Evolutionary conservation across 495 filamentous ascomycete genomes (phyloP).

Genomic region (Penicillium tannophilum): DNA sequence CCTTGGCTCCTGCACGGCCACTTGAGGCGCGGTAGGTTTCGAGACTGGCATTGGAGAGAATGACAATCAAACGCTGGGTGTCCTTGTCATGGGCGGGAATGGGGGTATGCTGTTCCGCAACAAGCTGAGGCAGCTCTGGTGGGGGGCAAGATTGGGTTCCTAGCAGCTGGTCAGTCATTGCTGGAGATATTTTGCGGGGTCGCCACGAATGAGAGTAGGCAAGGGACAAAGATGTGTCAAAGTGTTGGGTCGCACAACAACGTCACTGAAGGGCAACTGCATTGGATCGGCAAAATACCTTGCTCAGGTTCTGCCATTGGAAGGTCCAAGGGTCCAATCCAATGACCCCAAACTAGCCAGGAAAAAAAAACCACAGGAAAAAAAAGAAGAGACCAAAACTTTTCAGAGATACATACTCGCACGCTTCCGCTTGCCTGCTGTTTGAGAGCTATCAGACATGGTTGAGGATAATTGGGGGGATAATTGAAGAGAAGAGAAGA

Average conservation of each 20-base stretch:
- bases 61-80: conserved; percentile 87
- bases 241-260: neutral
- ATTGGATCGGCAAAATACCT: neutral
- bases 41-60: conserved; percentile 94
- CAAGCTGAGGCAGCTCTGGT: conserved; percentile 83
- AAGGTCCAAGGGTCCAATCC: neutral
- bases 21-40: conserved; percentile 91
- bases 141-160: conserved; percentile 94
- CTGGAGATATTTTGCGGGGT: conserved; percentile 5
- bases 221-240: neutral
- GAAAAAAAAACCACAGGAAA: conserved; percentile 2
- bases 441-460: conserved; percentile 43
- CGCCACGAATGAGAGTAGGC: neutral
- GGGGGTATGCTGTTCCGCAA: conserved; percentile 87
- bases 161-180: conserved; percentile 35
- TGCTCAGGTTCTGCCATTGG: neutral
- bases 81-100: conserved; percentile 86
- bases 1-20: conserved; percentile 66
- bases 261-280: conserved; percentile 4
- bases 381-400: conserved; percentile 6
- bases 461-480: conserved; percentile 12
- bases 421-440: conserved; percentile 53
- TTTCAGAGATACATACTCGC: conserved; percentile 41
- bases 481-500: conserved; percentile 20
- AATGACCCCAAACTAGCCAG: neutral